Evolutionary conservation across 2,329 filamentous ascomycete species (phyloP).

Genomic region (Arthroderma uncinatum): DNA sequence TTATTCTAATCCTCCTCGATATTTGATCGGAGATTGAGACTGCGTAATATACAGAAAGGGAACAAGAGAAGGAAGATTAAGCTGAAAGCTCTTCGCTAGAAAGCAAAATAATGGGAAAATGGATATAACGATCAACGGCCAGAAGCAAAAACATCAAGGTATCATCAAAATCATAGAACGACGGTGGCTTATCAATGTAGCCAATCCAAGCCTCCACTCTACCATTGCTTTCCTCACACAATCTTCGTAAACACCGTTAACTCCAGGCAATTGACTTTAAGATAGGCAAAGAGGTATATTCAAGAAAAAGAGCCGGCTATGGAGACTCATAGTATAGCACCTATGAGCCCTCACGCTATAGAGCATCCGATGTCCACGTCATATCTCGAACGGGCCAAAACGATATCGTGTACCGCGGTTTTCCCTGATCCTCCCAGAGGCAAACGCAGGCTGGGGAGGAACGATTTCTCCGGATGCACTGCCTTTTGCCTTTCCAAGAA

Average conservation of each 20-base stretch:
- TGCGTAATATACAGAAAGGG: neutral
- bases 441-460: conserved; percentile 8
- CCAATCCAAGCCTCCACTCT: neutral
- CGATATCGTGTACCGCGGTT: neutral
- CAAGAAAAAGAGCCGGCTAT: neutral
- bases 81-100: neutral
- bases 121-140: neutral
- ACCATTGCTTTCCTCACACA: neutral
- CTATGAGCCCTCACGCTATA: no score
- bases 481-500: conserved; percentile 65
- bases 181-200: neutral
- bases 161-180: conserved; percentile 3
- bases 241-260: no score
- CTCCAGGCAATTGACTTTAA: neutral
- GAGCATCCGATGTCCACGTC: neutral
- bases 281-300: neutral
- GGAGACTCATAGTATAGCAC: no score
- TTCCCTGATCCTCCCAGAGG: neutral
- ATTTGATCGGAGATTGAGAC: neutral
- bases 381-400: neutral
- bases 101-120: neutral
- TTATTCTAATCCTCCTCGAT: neutral
- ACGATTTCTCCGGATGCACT: conserved; percentile 21
- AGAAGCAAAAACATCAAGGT: neutral
- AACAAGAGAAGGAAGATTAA: neutral